phyloP scores from a whole-genome alignment of 2,329 filamentous ascomycete genomes.

The Diaporthe sp. region DNA sequence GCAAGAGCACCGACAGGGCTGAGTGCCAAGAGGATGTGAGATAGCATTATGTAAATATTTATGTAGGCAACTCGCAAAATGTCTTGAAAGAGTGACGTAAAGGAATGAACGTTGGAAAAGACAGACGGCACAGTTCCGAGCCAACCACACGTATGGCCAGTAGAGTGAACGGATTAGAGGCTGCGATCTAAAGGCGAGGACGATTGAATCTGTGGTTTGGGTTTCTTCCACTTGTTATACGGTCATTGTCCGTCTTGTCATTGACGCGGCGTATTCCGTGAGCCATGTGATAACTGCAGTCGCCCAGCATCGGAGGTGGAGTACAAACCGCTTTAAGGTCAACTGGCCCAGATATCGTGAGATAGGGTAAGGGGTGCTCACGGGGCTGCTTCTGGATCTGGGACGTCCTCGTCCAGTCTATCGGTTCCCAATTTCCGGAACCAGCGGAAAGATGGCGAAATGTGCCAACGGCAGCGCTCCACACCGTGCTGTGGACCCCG shows the following conservation, averaged over 20 bases:
- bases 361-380: neutral
- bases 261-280: neutral
- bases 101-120: neutral
- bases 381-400: constrained; percentile 17
- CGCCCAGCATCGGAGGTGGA: neutral
- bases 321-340: neutral
- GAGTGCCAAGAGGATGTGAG: constrained; percentile 20
- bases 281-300: neutral
- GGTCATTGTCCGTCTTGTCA: neutral
- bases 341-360: neutral
- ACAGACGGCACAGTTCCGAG: neutral
- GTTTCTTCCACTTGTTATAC: neutral
- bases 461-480: neutral
- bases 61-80: neutral
- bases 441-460: neutral
- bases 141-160: neutral
- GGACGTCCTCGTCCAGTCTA: neutral
- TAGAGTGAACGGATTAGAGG: neutral
- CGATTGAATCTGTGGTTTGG: neutral
- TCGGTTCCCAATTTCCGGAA: constrained; percentile 25
- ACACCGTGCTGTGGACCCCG: neutral
- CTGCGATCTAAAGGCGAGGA: neutral
- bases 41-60: constrained; percentile 18
- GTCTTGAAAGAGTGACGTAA: neutral
- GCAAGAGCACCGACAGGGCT: constrained; percentile 26